Evolutionary conservation across 257 asterid species (phyloP).

Genomic region (Scutellaria galericulata): DNA sequence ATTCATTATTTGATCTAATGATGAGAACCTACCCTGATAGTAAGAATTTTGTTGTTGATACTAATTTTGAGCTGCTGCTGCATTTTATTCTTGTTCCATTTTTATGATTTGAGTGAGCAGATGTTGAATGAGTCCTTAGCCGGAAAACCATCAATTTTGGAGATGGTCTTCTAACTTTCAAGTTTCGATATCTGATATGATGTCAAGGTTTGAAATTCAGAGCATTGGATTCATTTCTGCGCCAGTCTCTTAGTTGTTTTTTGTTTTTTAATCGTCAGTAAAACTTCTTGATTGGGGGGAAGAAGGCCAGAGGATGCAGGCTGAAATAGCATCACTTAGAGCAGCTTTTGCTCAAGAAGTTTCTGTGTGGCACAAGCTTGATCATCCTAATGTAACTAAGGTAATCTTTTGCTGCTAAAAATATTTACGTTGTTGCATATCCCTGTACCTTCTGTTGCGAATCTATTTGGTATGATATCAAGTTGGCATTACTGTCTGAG

Average conservation of each 20-base stretch:
- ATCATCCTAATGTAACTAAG: slow-evolving; percentile 92
- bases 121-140: background rate
- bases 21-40: background rate
- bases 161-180: background rate
- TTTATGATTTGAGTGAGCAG: background rate
- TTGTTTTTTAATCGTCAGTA: slow-evolving; percentile 43
- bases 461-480: too few species aligned
- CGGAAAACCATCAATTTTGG: background rate
- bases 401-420: slow-evolving; percentile 41
- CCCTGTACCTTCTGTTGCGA: background rate
- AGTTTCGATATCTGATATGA: background rate
- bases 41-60: background rate
- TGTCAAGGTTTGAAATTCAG: slow-evolving; percentile 1
- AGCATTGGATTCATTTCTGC: background rate
- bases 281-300: slow-evolving; percentile 93
- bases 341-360: slow-evolving; percentile 87
- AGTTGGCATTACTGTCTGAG: too few species aligned
- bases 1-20: background rate
- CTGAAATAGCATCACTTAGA: slow-evolving; percentile 68
- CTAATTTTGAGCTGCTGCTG: background rate
- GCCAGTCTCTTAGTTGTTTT: background rate
- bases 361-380: slow-evolving; percentile 89
- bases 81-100: background rate
- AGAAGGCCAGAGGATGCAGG: slow-evolving; percentile 70
- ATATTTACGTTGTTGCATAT: background rate